These are phyloP conservation scores for Keqinozyma sinolaborantium DNA, from an alignment of 1,139 yeast species.

Conservation along the genomic window DNA sequence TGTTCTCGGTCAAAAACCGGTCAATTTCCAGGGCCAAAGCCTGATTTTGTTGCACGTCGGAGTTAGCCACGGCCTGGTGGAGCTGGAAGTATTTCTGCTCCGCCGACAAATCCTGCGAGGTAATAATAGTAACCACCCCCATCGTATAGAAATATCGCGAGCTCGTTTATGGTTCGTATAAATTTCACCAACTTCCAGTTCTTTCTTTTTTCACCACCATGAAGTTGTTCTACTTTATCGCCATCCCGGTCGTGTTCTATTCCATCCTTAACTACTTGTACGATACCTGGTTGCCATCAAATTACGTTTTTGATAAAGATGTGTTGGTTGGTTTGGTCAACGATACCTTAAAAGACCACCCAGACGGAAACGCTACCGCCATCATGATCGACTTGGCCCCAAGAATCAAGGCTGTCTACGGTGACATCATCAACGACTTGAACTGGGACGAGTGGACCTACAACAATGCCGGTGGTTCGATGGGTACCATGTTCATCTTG, in stretches of 20 bases:
- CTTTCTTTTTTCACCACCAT: constrained; percentile 6
- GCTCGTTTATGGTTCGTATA: not conserved
- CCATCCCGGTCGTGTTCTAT: constrained; percentile 23
- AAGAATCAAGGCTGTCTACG: constrained; percentile 56
- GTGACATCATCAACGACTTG: constrained; percentile 60
- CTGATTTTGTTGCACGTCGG: not conserved
- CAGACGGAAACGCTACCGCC: constrained; percentile 59
- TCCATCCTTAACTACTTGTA: constrained; percentile 36
- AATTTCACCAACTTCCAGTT: not conserved
- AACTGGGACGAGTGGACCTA: constrained; percentile 85
- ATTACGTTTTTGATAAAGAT: constrained; percentile 56
- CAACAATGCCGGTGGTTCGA: constrained; percentile 98
- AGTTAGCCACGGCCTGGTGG: not conserved
- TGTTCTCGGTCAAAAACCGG: not conserved
- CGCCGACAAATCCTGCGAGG: not conserved
- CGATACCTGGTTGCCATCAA: constrained; percentile 64
- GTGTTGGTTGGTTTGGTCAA: constrained; percentile 47
- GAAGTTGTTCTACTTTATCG: constrained; percentile 18
- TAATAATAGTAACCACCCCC: not conserved
- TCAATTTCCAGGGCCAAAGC: not conserved
- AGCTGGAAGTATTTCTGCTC: not conserved
- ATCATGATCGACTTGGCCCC: constrained; percentile 60
- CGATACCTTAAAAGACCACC: constrained; percentile 49
- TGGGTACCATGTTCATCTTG: constrained; percentile 94
- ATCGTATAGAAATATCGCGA: not conserved